Percentiles rank a stretch among this genome's conserved stretches.
Conservation (phyloP, 306 rosid species). For the Hippophae tibetana region DNA sequence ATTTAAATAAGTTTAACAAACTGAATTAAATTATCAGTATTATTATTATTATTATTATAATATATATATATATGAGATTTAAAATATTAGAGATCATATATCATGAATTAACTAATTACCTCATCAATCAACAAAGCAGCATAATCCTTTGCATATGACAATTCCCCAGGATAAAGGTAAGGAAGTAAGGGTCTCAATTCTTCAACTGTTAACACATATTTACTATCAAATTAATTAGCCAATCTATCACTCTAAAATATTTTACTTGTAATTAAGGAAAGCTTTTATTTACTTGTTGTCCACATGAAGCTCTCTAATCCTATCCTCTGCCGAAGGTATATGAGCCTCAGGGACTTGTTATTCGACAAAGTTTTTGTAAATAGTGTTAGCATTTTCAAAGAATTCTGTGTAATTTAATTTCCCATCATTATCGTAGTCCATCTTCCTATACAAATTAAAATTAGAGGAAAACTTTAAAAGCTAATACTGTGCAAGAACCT, state of each 20-base stretch:
- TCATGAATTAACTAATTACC: slow-evolving; percentile 48
- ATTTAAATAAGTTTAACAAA: too few species aligned
- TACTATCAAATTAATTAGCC: too few species aligned
- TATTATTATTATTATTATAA: too few species aligned
- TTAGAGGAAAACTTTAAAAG: too few species aligned
- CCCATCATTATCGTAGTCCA: slow-evolving; percentile 47
- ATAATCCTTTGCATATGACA: slow-evolving; percentile 50
- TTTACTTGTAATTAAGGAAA: too few species aligned
- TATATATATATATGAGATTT: too few species aligned
- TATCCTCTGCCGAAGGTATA: slow-evolving; percentile 29
- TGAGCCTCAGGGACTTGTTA: slow-evolving; percentile 33
- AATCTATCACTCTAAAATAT: too few species aligned
- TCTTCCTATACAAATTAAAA: slow-evolving; percentile 31
- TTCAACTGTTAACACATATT: slow-evolving; percentile 35
- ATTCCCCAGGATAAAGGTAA: slow-evolving; percentile 67
- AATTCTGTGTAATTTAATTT: slow-evolving; percentile 53
- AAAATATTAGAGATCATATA: too few species aligned
- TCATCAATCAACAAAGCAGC: slow-evolving; percentile 45
- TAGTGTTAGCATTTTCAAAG: slow-evolving; percentile 24
- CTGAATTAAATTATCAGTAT: too few species aligned
- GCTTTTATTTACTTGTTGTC: slow-evolving; percentile 49
- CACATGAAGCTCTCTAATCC: slow-evolving; percentile 52
- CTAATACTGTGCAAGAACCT: too few species aligned
- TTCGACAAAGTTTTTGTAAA: slow-evolving; percentile 41
- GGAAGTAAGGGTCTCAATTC: slow-evolving; percentile 49